These are phyloP conservation scores for Hanseniaspora mollemarum DNA, from an alignment of 805 yeast species.

Conservation along the genomic window DNA sequence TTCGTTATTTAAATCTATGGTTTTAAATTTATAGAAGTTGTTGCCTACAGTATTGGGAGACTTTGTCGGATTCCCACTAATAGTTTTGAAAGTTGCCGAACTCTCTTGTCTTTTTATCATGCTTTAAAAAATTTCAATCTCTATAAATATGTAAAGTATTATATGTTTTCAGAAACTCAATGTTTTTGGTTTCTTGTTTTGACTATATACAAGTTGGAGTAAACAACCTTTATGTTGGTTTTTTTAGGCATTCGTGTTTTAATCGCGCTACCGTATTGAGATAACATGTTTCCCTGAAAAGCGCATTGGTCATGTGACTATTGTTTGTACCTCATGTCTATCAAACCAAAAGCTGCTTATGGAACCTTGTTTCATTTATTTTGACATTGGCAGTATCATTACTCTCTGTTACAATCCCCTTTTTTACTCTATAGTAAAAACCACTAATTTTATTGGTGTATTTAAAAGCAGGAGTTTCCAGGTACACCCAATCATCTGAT, in stretches of 20 bases:
- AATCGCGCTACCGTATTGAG: too few species aligned
- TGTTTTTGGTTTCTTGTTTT: too few species aligned
- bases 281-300: too few species aligned
- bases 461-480: conserved; percentile 63
- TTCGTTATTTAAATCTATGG: conserved; percentile 15
- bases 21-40: conserved; percentile 14
- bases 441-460: conserved; percentile 35
- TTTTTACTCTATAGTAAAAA: conserved; percentile 38
- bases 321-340: not conserved
- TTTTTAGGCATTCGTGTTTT: too few species aligned
- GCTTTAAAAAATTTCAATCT: not conserved
- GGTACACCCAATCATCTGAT: conserved; percentile 63
- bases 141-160: too few species aligned
- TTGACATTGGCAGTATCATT: not conserved
- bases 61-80: conserved; percentile 13
- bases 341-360: not conserved
- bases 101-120: conserved; percentile 13
- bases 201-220: too few species aligned
- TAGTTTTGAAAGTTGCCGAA: conserved; percentile 13
- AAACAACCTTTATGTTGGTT: too few species aligned
- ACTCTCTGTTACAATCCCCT: conserved; percentile 32
- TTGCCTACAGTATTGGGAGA: conserved; percentile 14
- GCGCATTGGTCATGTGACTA: not conserved
- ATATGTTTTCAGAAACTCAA: too few species aligned
- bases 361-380: not conserved